phyloP scores from a whole-genome alignment of 495 filamentous ascomycete genomes.

The Aspergillus sparsus region DNA sequence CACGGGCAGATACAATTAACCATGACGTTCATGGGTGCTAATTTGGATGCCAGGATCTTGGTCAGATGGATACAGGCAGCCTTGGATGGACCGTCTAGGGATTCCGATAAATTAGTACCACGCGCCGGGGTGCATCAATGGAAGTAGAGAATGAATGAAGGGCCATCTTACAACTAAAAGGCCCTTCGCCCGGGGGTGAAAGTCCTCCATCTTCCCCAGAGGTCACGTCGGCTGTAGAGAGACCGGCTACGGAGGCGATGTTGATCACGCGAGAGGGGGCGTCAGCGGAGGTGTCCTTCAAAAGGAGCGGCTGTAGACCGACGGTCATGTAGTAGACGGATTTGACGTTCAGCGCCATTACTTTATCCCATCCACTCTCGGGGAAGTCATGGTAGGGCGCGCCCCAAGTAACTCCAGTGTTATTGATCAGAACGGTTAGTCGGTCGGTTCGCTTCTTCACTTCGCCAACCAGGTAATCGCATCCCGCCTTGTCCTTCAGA shows the following conservation, averaged over 20 bases:
- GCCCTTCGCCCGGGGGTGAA: slow-evolving; percentile 1
- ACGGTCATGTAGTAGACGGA: slow-evolving; percentile 11
- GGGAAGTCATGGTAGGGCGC: slow-evolving; percentile 12
- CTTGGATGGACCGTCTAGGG: slow-evolving; percentile 10
- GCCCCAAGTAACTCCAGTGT: slow-evolving; percentile 12
- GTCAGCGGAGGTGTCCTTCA: background rate
- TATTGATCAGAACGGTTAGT: slow-evolving; percentile 11
- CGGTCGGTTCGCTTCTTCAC: slow-evolving; percentile 9
- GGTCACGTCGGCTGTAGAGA: slow-evolving; percentile 4
- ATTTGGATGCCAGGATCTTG: slow-evolving; percentile 10
- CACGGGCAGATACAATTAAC: slow-evolving; percentile 14
- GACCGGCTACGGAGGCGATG: slow-evolving; percentile 5
- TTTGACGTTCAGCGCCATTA: slow-evolving; percentile 14
- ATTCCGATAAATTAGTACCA: background rate
- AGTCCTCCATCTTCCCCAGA: slow-evolving; percentile 8
- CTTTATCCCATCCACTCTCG: slow-evolving; percentile 11
- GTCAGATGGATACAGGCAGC: slow-evolving; percentile 9
- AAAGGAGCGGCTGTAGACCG: slow-evolving; percentile 8
- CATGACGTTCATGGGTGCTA: slow-evolving; percentile 9
- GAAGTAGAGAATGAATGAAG: background rate
- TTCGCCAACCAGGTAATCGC: slow-evolving; percentile 1
- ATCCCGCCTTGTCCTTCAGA: slow-evolving; percentile 13
- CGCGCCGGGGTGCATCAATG: background rate
- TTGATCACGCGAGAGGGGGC: slow-evolving; percentile 7
- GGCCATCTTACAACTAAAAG: slow-evolving; percentile 8